Base-by-base conservation (phyloP, 169 alveolate species). In the Plasmodium vivax region DNA sequence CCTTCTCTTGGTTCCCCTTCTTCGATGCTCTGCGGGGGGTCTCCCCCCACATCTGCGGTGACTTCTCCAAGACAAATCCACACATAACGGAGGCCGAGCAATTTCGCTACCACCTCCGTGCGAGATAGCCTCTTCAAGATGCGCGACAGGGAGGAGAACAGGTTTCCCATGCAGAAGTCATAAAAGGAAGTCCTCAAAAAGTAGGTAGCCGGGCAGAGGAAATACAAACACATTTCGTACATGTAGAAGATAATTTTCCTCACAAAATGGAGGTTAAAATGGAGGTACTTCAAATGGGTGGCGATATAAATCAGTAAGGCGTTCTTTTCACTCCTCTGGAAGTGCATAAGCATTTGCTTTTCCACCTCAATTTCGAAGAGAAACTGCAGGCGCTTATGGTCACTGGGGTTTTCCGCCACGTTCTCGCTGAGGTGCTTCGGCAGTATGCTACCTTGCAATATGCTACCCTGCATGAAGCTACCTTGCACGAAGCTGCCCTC, bases 301-400 rank as follows among this genome's bases (percentile, higher is more conserved):
- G 74, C 27, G 23, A 88, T 45, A 80, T 80, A 88, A 2, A n/a
- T 6, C 32, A 88, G 74, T 10, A 88, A 23, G 23, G 62, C 19
- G 68, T 88, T 80, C 36, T 88, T 88, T 34, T 80, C 83, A 5
- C 43, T 62, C 73, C 41, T 80, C 47, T 80, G 84, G 19, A 88
- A 80, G n/a, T 80, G 73, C 23, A 19, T 1, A 38, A 88, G 14
- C n/a, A 88, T 77, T 51, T 88, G 62, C 68, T 88, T 88, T 88
- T 88, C 94, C 36, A 80, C 73, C 82, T 88, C 91, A 36, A 88
- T 88, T 68, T 88, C 94, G 71, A 88, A 88, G 6, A 88, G 3
- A 34, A 79, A 80, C 54, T 88, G 88, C 45, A 84, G 16, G 68
- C 82, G 34, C 30, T 83, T 83, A 34, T 62, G 38, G 30, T 85